Base-by-base conservation (phyloP, 2,329 filamentous ascomycete genomes). In the Diaporthe destruens region DNA sequence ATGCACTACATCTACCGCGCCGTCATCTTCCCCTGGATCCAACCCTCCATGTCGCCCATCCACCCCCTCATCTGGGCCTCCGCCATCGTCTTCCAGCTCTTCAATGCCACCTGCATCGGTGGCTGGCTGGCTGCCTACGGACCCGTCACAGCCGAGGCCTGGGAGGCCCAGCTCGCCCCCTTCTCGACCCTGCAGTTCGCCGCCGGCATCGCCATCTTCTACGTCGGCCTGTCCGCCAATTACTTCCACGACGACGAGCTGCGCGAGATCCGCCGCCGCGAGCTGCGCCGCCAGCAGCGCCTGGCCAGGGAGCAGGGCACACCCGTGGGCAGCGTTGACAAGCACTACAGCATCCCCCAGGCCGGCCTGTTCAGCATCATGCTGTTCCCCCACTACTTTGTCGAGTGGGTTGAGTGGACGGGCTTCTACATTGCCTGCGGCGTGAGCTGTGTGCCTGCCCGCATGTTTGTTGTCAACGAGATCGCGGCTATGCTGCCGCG, bases 381-480 rank as follows among this genome's bases (percentile, higher is more conserved):
- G 79, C 87, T 98, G 73, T 98, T 92, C 81, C 95, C 96, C 76
- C 96, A 99, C 81, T 99, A 98, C 81, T 86, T 97, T n/a, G 93
- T 92, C 80, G 96, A 99, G 84, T 99, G 96, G 96, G 81, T 98
- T 69, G 96, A 99, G 86, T 99, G 96, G 96, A 82, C 88, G 4
- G 96, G 96, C 0, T 99, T 95, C 81, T 95, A 92, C 86, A 88
- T 98, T 81, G 88, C 93, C 76, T 88, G 91, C 71, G 91, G 91
- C 1, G 88, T 86, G 83, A 82, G 84, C 6, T 94, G 92, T 79
- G 84, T 90, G 61, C 96, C 96, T 0, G 96, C 94, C 32, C 86
- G 95, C 78, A 89, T 88, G 66, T 98, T 98, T 80, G 78, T 98
- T 56, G 75, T 97, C 61, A 98, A 98, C 80, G 95, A 98, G 83